Percentiles rank a stretch among this genome's conserved stretches.
Evolutionary conservation across 306 rosid genomes (phyloP).

Genomic region (Fagus sylvatica): DNA sequence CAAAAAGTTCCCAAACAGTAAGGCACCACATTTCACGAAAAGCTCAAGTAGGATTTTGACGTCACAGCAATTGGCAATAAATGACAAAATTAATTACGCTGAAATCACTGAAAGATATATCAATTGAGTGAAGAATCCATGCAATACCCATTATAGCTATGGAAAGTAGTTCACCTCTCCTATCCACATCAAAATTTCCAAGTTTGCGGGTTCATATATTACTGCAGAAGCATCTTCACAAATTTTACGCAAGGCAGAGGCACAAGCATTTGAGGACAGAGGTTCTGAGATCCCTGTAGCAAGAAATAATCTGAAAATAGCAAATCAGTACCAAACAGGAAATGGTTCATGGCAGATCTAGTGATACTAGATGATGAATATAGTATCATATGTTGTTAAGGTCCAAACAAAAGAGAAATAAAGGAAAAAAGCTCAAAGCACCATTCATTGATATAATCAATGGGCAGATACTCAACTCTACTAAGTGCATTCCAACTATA

Average conservation of each 20-base stretch:
- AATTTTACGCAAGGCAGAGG: slow-evolving; percentile 83
- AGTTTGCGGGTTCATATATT: slow-evolving; percentile 82
- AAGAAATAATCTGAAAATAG: slow-evolving; percentile 78
- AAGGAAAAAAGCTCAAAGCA: not conserved
- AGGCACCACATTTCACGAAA: not conserved
- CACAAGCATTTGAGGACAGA: slow-evolving; percentile 80
- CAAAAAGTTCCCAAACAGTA: slow-evolving; percentile 12
- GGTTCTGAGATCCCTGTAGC: slow-evolving; percentile 88
- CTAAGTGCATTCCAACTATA: slow-evolving; percentile 13
- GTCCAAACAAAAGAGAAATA: not conserved
- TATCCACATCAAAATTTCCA: slow-evolving; percentile 95
- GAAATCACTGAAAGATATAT: not conserved
- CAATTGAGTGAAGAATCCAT: not conserved
- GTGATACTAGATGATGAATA: not conserved
- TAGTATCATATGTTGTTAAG: not conserved
- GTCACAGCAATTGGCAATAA: slow-evolving; percentile 12
- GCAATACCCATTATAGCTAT: slow-evolving; percentile 7
- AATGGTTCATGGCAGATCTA: not conserved
- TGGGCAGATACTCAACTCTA: slow-evolving; percentile 21
- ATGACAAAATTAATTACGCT: slow-evolving; percentile 9
- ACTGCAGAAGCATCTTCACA: slow-evolving; percentile 86
- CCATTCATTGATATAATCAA: slow-evolving; percentile 2
- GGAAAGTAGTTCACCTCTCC: slow-evolving; percentile 74
- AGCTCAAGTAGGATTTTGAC: slow-evolving; percentile 10
- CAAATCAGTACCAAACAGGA: slow-evolving; percentile 31